phyloP scores from a whole-genome alignment of 2,329 filamentous ascomycete species.

The Juglanconis sp. region DNA sequence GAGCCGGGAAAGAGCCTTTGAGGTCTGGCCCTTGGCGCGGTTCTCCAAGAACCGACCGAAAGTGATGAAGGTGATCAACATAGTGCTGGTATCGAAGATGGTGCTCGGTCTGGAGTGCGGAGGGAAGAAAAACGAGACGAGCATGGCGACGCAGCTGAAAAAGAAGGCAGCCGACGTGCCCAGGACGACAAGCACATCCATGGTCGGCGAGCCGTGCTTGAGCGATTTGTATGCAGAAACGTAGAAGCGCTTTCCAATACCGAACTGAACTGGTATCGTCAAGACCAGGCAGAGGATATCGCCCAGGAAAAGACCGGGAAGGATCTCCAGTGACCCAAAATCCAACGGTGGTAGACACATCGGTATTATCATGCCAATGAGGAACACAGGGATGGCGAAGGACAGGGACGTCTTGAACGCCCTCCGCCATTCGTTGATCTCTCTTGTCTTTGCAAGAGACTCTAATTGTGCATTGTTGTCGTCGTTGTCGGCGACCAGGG shows the following conservation, averaged over 20 bases:
- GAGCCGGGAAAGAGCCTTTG: constrained; percentile 83
- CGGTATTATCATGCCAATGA: constrained; percentile 90
- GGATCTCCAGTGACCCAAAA: constrained; percentile 64
- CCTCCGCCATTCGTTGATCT: constrained; percentile 87
- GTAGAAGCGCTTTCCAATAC: constrained; percentile 93
- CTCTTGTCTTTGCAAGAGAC: constrained; percentile 91
- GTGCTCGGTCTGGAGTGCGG: constrained; percentile 81
- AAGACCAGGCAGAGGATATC: constrained; percentile 80
- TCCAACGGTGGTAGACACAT: constrained; percentile 78
- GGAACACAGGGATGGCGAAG: constrained; percentile 86
- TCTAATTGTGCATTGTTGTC: constrained; percentile 97
- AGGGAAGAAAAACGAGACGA: constrained; percentile 70
- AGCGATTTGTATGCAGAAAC: constrained; percentile 88
- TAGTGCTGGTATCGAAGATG: constrained; percentile 96
- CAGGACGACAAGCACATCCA: constrained; percentile 94
- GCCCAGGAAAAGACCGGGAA: constrained; percentile 80
- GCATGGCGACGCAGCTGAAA: constrained; percentile 86
- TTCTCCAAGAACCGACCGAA: constrained; percentile 92
- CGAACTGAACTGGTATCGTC: constrained; percentile 93
- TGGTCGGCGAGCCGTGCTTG: constrained; percentile 86
- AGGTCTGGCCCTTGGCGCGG: constrained; percentile 91
- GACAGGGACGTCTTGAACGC: constrained; percentile 74
- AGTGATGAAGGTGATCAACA: constrained; percentile 95
- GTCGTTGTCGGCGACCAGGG: constrained; percentile 82
- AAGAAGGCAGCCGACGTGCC: constrained; percentile 96